Conservation (phyloP, 1,284 basidiomycete species). For the Austropuccinia psidii region DNA sequence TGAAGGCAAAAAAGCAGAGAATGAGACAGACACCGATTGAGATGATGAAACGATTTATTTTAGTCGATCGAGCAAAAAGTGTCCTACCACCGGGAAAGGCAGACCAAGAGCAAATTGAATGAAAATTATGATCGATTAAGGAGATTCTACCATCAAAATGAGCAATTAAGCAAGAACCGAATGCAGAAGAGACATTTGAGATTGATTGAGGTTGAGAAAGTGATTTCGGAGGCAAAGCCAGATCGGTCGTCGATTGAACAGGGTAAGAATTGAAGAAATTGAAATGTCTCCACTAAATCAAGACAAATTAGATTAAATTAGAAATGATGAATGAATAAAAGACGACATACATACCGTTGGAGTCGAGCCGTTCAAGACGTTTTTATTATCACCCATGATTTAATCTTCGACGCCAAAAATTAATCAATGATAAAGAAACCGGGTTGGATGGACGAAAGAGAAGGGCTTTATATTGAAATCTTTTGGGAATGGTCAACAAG, state of each 20-base stretch:
- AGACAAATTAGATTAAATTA: neutral
- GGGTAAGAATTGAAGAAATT: slow-evolving; percentile 65
- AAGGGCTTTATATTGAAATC: too few species aligned
- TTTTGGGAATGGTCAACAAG: too few species aligned
- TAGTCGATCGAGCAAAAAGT: slow-evolving; percentile 72
- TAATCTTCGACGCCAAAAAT: too few species aligned
- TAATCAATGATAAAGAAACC: too few species aligned
- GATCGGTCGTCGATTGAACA: slow-evolving; percentile 71
- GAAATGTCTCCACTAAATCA: slow-evolving; percentile 39
- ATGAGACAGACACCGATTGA: slow-evolving; percentile 65
- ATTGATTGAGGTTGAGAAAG: slow-evolving; percentile 70
- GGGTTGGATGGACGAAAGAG: too few species aligned
- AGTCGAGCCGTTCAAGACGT: too few species aligned
- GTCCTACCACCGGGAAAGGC: slow-evolving; percentile 49
- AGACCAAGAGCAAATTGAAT: slow-evolving; percentile 50
- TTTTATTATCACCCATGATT: too few species aligned
- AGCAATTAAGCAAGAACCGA: slow-evolving; percentile 61
- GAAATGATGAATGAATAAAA: neutral
- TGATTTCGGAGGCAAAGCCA: slow-evolving; percentile 63
- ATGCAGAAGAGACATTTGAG: slow-evolving; percentile 59
- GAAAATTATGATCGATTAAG: slow-evolving; percentile 66
- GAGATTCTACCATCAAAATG: slow-evolving; percentile 74
- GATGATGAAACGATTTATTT: slow-evolving; percentile 66
- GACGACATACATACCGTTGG: too few species aligned
- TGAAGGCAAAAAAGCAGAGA: neutral